These are phyloP conservation scores for Metschnikowia gelsemii DNA, from an alignment of 805 yeast species.

Conservation along the genomic window DNA sequence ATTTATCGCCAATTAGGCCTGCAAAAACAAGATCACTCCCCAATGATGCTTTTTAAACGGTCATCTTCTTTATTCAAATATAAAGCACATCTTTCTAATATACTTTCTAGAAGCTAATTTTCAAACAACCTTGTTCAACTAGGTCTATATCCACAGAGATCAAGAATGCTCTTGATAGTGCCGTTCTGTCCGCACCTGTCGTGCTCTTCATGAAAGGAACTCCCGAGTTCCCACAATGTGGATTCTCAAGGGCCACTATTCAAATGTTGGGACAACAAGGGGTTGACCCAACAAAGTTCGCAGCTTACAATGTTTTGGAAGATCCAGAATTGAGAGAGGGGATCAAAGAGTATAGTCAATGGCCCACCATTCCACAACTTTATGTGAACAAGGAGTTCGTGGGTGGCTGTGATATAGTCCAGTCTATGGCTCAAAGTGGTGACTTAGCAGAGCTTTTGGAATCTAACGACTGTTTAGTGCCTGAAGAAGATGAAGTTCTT, in stretches of 20 bases:
- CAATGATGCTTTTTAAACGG: too few relatives aligned
- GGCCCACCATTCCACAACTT: slow-evolving; percentile 99
- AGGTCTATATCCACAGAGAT: slow-evolving; percentile 75
- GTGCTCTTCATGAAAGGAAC: slow-evolving; percentile 98
- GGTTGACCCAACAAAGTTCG: slow-evolving; percentile 93
- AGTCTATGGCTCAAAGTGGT: slow-evolving; percentile 88
- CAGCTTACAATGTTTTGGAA: slow-evolving; percentile 94
- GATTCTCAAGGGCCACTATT: slow-evolving; percentile 93
- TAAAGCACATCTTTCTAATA: neutral
- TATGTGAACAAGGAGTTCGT: slow-evolving; percentile 88
- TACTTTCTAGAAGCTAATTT: neutral
- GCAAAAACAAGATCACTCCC: too few relatives aligned
- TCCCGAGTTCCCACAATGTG: slow-evolving; percentile 97
- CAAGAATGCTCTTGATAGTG: slow-evolving; percentile 78
- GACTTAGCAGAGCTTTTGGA: slow-evolving; percentile 85
- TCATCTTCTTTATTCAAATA: too few relatives aligned
- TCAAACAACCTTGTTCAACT: slow-evolving; percentile 3
- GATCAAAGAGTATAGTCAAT: slow-evolving; percentile 88
- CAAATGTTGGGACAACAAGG: slow-evolving; percentile 94
- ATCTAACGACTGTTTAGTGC: slow-evolving; percentile 71
- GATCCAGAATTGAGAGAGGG: slow-evolving; percentile 94
- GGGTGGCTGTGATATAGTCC: slow-evolving; percentile 96
- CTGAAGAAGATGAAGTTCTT: slow-evolving; percentile 60
- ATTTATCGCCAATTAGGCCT: too few relatives aligned
- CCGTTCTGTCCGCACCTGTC: slow-evolving; percentile 87